Base-by-base conservation (phyloP, 1,139 yeast species). In the Yamadazyma spencermartinsiae region DNA sequence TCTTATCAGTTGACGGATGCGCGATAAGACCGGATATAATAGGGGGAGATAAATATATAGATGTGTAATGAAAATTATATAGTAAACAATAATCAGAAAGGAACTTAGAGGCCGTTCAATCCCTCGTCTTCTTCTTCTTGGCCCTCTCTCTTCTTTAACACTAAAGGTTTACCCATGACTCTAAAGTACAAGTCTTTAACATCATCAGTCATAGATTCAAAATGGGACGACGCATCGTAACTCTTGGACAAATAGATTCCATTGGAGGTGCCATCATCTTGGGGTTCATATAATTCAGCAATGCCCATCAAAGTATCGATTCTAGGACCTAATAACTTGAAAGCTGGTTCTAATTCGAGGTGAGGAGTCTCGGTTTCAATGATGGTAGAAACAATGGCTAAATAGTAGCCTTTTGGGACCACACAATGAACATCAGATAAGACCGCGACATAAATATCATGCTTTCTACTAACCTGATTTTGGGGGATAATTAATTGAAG, bases 311-410 rank as follows among this genome's bases (percentile, higher is more conserved):
- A 80, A n/a, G 90, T 86, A 59, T 90, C 97, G 33, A 83, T 64
- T 45, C 79, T 65, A 29, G 80, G 69, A 10, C 97, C 97, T 53
- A 92, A 77, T 45, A 94, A 72, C 64, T 89, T 88, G 72, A 92
- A 88, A 3, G 98, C 99, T 2, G 96, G 89, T 58, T 88, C 95
- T 51, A 94, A 76, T 65, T 92, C 98, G 41, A 86, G 69, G 55
- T 92, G 97, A 19, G 98, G 97, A 42, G 85, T 77, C 47, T 86
- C 92, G 16, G 98, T 92, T 68, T 92, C 98, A 53, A 92, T 86
- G 47, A 92, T 81, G 9, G 98, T 92, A 3, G 98, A 90, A 30
- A 89, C 87, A 56, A 92, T 94, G 8, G 98, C 98, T 58, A 92
- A 72, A 58, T 82, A 87, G 66, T 89, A 85, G 31, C 95, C 96